Conservation (phyloP, 805 yeast species). For the Ogataea sp. region DNA sequence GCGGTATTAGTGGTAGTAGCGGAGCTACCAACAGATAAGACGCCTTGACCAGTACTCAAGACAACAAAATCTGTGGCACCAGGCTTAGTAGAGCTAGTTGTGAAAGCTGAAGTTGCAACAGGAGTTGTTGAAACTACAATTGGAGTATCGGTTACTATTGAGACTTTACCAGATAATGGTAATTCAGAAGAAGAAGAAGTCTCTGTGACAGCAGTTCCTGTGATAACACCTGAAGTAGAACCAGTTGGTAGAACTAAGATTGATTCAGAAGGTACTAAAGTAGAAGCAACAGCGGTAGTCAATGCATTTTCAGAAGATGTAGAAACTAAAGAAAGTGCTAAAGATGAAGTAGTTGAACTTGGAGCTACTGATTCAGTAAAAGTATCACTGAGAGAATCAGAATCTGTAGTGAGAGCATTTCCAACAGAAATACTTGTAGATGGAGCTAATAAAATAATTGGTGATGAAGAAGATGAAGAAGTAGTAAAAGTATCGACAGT, state of each 20-base stretch:
- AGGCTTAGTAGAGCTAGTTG: not conserved
- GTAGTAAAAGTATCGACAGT: not conserved
- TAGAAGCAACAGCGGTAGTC: not conserved
- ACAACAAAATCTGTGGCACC: not conserved
- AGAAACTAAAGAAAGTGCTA: not conserved
- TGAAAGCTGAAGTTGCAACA: not conserved
- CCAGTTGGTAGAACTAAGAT: too few relatives aligned
- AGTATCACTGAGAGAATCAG: not conserved
- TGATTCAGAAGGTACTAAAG: too few relatives aligned
- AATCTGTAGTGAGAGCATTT: slow-evolving; percentile 1
- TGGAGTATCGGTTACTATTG: too few relatives aligned
- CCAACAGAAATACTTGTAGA: not conserved
- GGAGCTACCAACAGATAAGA: too few relatives aligned
- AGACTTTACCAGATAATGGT: too few relatives aligned
- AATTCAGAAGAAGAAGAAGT: too few relatives aligned
- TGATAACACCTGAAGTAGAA: too few relatives aligned
- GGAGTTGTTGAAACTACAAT: too few relatives aligned
- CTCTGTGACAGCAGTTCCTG: not conserved
- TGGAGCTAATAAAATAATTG: not conserved
- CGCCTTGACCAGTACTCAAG: too few relatives aligned
- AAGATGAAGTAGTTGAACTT: not conserved
- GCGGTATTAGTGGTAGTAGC: slow-evolving; percentile 1
- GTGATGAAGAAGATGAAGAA: not conserved
- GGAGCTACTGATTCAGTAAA: not conserved
- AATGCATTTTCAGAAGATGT: not conserved